Base-by-base conservation (phyloP, 1,139 yeast genomes). In the Lodderomyces pseudojiufengensis region DNA sequence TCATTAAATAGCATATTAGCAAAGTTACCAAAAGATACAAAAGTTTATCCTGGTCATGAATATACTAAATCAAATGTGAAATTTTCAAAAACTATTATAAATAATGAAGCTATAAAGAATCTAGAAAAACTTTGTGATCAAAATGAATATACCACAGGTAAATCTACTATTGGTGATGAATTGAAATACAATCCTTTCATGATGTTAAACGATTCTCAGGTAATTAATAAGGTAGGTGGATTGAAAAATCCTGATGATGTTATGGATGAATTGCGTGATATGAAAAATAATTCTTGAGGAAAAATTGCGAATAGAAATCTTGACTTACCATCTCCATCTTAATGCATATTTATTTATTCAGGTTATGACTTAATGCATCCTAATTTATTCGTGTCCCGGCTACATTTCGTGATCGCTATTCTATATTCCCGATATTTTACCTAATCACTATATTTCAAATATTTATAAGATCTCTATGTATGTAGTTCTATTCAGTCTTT, bases 31-130 rank as follows among this genome's bases (percentile, higher is more conserved):
- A 61, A 68, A 24, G 80, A 78, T 11, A 85, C 95, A 0, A 58
- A 64, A 25, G 92, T 90, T 3, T 84, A 80, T 52, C 94, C 97
- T 0, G 99, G 99, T 2, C 99, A 92, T 59, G 98, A 92, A 61
- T 92, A 92, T 62, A 94, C 99, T 10, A 74, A 72, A 46, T 70
- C 86, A 25, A 92, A 94, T 56, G 80, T 84, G 31, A 75, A 72
- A 48, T 92, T 92, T 55, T 85, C 94, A 8, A 67, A 71, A 41
- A 73, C 79, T 1, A 76, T 92, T 1, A 62, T 88, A 52, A 53
- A 65, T 16, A 63, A 68, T 38, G 65, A 67, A 9, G 83, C 85
- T 0, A 65, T 92, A 30, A 60, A 62, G 27, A 59, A 62, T 21
- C 70, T 92, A 47, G 80, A 70, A 29, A 49, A 63, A 13, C 85